Base-by-base conservation (phyloP, 1,139 yeast species). In the Saccharomyces hybrid region DNA sequence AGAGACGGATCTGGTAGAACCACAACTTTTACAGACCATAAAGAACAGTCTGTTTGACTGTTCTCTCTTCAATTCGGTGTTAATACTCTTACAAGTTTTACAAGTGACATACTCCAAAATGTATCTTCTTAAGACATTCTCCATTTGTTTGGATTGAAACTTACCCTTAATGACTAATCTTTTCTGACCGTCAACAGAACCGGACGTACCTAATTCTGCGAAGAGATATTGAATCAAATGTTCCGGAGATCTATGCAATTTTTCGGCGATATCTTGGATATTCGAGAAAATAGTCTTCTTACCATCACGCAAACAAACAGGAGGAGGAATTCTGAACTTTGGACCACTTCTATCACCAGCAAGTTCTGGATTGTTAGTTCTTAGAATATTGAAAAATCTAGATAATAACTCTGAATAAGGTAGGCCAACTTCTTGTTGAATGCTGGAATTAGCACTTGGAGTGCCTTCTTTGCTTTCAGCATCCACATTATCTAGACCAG, bases 161-260 rank as follows among this genome's bases (percentile, higher is more conserved):
- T 96, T 88, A 78, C 99, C 99, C 80, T 90, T 93, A 73, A 93
- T 90, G 60, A 93, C 91, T 70, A 93, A 82, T 75, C 99, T 86
- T 78, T 90, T 88, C 73, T 90, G 91, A 71, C 98, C 99, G 75
- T 93, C 99, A 59, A 93, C 93, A 57, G 98, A 91, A 70, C 99
- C 99, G 2, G 98, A 89, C 26, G 99, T 93, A 84, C 99, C 99
- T 81, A 93, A 80, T 78, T 93, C 99, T 2, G 99, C 98, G 75
- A 93, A 95, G 75, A 93, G 77, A 75, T 88, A 93, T 77, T 90
- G 97, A 73, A 91, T 93, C 63, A 93, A 85, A 76, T 95, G 99
- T 69, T 93, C 99, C 63, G 97, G 95, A 56, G 91, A 88, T 78
- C 99, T 86, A 75, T 91, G 97, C 78, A 93, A 81, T 57, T 91